Evolutionary conservation across 306 rosid genomes (phyloP).

Genomic region (Medicago ruthenica): DNA sequence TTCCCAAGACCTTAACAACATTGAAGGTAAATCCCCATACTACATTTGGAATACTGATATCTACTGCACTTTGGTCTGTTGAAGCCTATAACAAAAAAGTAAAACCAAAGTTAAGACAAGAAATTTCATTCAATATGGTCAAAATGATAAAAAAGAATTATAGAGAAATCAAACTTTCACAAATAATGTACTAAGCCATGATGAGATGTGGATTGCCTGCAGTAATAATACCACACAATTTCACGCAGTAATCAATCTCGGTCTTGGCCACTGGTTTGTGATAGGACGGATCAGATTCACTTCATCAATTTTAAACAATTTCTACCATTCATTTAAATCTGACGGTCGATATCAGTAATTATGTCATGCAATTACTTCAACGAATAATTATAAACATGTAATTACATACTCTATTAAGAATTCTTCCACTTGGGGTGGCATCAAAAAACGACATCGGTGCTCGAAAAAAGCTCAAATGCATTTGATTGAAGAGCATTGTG

Average conservation of each 20-base stretch:
- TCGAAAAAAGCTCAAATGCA: constrained; percentile 71
- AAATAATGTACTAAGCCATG: constrained; percentile 10
- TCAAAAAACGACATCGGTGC: constrained; percentile 91
- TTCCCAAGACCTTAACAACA: constrained; percentile 38
- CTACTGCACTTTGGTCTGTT: constrained; percentile 51
- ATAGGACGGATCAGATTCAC: not conserved
- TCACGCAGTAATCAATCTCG: not conserved
- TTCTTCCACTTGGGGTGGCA: constrained; percentile 67
- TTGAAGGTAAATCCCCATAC: constrained; percentile 13
- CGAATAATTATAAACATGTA: not conserved
- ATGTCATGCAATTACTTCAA: not conserved
- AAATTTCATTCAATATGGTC: not conserved
- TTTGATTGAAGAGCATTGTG: constrained; percentile 66
- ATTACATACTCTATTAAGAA: constrained; percentile 58
- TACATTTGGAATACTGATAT: constrained; percentile 33
- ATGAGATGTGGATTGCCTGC: not conserved
- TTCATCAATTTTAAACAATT: not conserved
- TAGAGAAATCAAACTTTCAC: not conserved
- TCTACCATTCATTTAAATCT: not conserved
- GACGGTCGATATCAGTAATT: no score
- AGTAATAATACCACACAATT: not conserved
- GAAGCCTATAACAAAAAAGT: constrained; percentile 48
- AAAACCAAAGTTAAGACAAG: constrained; percentile 14
- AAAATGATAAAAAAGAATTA: not conserved
- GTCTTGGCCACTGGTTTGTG: not conserved